phyloP scores from a whole-genome alignment of 2,329 filamentous ascomycete genomes.

The Sporothrix euskadiensis region DNA sequence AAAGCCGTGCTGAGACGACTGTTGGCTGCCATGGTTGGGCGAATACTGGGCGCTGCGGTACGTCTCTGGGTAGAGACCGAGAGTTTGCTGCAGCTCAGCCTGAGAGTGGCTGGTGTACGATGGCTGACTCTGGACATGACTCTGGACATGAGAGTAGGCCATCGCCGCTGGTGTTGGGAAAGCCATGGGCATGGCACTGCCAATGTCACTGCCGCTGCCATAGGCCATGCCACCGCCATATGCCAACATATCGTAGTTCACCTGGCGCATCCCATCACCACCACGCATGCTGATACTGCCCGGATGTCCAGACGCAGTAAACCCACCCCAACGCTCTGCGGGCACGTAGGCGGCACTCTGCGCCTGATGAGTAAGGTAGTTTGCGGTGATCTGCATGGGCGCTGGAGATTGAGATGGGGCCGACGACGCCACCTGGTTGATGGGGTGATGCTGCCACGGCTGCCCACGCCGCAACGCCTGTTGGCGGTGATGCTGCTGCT shows the following conservation, averaged over 20 bases:
- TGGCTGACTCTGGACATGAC: not conserved
- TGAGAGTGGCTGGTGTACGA: not conserved
- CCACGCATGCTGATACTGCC: not conserved
- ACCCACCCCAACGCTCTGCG: not conserved
- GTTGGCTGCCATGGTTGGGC: not conserved
- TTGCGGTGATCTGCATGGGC: not conserved
- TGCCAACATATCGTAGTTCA: not conserved
- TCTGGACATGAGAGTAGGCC: not conserved
- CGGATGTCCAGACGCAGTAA: too few relatives aligned
- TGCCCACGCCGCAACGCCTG: not conserved
- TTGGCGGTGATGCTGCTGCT: not conserved
- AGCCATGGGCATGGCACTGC: not conserved
- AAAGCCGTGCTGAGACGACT: not conserved
- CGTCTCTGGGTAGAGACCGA: not conserved
- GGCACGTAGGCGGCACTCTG: not conserved
- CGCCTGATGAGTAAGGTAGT: not conserved
- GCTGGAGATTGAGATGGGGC: not conserved
- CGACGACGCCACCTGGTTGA: not conserved
- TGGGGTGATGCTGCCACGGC: not conserved
- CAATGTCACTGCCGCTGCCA: not conserved
- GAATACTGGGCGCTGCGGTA: not conserved
- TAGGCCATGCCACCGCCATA: not conserved
- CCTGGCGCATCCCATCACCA: not conserved
- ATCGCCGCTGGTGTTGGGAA: not conserved
- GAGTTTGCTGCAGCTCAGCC: not conserved